Percentiles rank a stretch among this genome's conserved stretches.
Conservation (phyloP, 2,329 filamentous ascomycete genomes). For the Dactylella cylindrospora region DNA sequence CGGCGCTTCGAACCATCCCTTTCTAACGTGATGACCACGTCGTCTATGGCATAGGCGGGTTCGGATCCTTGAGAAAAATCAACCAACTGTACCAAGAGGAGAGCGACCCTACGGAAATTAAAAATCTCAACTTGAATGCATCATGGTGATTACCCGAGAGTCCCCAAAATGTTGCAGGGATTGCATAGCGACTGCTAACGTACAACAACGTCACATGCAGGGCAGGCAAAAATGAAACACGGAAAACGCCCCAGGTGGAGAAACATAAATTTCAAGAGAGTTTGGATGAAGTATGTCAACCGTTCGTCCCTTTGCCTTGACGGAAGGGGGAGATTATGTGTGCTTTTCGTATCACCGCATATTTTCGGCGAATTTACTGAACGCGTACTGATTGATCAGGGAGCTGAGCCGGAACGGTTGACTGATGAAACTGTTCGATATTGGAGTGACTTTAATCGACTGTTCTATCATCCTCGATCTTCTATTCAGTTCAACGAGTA, state of each 20-base stretch:
- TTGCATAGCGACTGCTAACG: constrained; percentile 1
- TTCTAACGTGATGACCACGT: constrained; percentile 1
- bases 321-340: neutral
- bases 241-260: constrained; percentile 24
- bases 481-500: constrained; percentile 85
- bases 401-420: constrained; percentile 64
- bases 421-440: constrained; percentile 75
- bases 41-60: constrained; percentile 59
- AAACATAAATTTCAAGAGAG: constrained; percentile 31
- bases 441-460: constrained; percentile 92
- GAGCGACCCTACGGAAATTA: constrained; percentile 50
- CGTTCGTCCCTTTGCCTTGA: neutral
- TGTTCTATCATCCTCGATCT: constrained; percentile 89
- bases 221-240: constrained; percentile 36
- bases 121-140: constrained; percentile 51
- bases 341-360: neutral
- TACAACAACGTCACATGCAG: constrained; percentile 4
- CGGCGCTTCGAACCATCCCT: constrained; percentile 1
- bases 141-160: constrained; percentile 54
- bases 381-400: constrained; percentile 51
- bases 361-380: constrained; percentile 11
- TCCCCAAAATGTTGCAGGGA: too few relatives aligned
- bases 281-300: constrained; percentile 31
- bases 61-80: constrained; percentile 81
- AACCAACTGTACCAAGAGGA: constrained; percentile 79